A percentile compares a stretch with the other conserved stretches of the same genome.
Conservation (phyloP, 225 moss, liverwort and hornwort genomes). For the Physcomitrium patens region DNA sequence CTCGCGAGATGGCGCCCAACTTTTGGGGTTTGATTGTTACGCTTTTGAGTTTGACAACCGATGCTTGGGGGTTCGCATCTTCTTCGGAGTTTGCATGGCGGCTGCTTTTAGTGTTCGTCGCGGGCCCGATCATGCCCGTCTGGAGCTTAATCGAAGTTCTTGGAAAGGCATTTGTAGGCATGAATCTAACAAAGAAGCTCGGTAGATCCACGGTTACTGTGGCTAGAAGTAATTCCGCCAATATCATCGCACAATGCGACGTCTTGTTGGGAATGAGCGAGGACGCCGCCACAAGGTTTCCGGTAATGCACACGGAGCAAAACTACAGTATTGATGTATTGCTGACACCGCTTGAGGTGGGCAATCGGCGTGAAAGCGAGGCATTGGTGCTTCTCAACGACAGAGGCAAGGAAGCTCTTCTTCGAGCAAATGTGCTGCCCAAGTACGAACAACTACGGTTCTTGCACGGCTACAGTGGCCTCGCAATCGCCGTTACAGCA, state of each 20-base stretch:
- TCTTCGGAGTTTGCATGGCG: conserved; percentile 62
- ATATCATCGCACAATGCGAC: conserved; percentile 62
- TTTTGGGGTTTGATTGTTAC: conserved; percentile 58
- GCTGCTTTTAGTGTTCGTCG: conserved; percentile 55
- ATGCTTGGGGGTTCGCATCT: conserved; percentile 65
- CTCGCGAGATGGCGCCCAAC: conserved; percentile 54
- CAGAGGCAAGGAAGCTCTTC: conserved; percentile 55
- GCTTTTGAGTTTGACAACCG: conserved; percentile 51
- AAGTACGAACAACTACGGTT: conserved; percentile 66
- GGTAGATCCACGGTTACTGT: conserved; percentile 55
- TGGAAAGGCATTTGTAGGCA: conserved; percentile 61
- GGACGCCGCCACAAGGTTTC: conserved; percentile 57
- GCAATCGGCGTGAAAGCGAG: conserved; percentile 55
- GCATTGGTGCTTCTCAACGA: conserved; percentile 57
- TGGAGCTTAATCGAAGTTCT: conserved; percentile 65
- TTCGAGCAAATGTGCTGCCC: conserved; percentile 54
- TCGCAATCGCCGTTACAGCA: conserved; percentile 60
- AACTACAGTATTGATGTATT: conserved; percentile 66
- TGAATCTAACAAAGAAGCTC: conserved; percentile 46
- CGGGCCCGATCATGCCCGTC: conserved; percentile 65
- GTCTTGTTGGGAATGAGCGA: conserved; percentile 61
- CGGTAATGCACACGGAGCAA: conserved; percentile 57
- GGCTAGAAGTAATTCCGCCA: conserved; percentile 58
- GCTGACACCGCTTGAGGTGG: conserved; percentile 56
- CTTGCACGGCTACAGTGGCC: conserved; percentile 56